Evolutionary conservation across 345 rosid genomes (phyloP), one percentile per base, ranked within the genome.

Genomic region (Garcia nutans): DNA sequence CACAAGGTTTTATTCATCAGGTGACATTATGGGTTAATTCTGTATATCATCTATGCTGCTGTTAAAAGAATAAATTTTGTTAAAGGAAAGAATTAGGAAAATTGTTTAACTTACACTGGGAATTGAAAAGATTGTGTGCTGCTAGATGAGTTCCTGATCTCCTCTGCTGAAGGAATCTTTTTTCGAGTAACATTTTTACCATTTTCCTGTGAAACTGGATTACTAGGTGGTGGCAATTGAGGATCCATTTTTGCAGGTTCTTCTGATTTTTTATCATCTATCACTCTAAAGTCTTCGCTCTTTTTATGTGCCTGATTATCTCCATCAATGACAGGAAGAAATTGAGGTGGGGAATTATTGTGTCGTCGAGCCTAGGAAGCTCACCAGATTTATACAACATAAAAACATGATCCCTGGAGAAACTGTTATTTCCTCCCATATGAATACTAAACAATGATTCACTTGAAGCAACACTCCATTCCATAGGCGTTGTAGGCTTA

Each of bases 381-480:
- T 95, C 97, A 9, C 87, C 86, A 6, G 91, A 87, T 72, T 83
- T 88, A 65, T 85, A 82, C 59, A 83, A 6, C 80, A 82, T 71
- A 52, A 76, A 80, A 16, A 80, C 75, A 64, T 91, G 89, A 3
- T 92, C 97, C 72, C 79, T 89, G 0, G 93, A 84, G 82, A 86
- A 85, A 82, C 87, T 86, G 54, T 70, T 81, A 47, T 82, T 88
- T 28, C 89, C 91, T 24, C 89, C 91, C 72, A 90, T 76, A 28
- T 88, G 91, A 79, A 96, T 88, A 69, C 98, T 96, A 47, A 93
- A 96, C 80, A 96, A 78, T 0, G 98, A 93, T 74, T 96, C 98
- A 42, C 89, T 96, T 2, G 99, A 96, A 71, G 98, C 89, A 2
- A 82, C 78, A 20, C 99, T 96, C 99, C 99, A 93, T 0, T 93